These are phyloP conservation scores for Penicillium fuscoglaucum DNA, from an alignment of 2,329 filamentous ascomycete genomes.

Conservation along the genomic window DNA sequence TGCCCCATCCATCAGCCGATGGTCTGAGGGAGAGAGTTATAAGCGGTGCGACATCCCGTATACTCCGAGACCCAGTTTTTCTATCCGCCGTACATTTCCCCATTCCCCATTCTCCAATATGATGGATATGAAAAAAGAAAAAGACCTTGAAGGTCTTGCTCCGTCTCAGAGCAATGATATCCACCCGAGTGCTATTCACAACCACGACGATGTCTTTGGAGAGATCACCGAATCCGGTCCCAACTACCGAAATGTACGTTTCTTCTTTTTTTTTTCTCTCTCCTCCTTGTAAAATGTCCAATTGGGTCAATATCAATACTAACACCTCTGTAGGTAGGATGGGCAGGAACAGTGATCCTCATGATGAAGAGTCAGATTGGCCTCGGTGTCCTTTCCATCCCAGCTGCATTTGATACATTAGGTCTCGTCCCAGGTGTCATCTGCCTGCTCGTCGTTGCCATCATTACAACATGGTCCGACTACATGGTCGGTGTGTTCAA, in stretches of 20 bases:
- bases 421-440: slow-evolving; percentile 54
- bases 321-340: slow-evolving; percentile 38
- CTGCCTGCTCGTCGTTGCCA: slow-evolving; percentile 41
- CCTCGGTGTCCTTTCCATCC: slow-evolving; percentile 53
- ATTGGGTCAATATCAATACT: not conserved
- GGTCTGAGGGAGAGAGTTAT: not conserved
- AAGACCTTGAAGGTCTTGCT: slow-evolving; percentile 4
- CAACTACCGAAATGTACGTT: slow-evolving; percentile 33
- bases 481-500: slow-evolving; percentile 55
- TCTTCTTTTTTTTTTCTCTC: not conserved
- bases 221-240: slow-evolving; percentile 35
- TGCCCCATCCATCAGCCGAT: not conserved
- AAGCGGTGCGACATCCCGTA: not conserved
- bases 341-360: slow-evolving; percentile 45
- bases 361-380: slow-evolving; percentile 52
- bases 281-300: too few species aligned
- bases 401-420: slow-evolving; percentile 47
- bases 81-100: not conserved
- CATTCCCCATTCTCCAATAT: not conserved
- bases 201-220: slow-evolving; percentile 40
- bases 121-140: slow-evolving; percentile 5
- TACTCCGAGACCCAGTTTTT: not conserved
- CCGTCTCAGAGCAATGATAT: not conserved
- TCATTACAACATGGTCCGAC: slow-evolving; percentile 52
- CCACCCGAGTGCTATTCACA: not conserved